Evolutionary conservation across 345 rosid genomes (phyloP).

Genomic region (Physaria fendleri): DNA sequence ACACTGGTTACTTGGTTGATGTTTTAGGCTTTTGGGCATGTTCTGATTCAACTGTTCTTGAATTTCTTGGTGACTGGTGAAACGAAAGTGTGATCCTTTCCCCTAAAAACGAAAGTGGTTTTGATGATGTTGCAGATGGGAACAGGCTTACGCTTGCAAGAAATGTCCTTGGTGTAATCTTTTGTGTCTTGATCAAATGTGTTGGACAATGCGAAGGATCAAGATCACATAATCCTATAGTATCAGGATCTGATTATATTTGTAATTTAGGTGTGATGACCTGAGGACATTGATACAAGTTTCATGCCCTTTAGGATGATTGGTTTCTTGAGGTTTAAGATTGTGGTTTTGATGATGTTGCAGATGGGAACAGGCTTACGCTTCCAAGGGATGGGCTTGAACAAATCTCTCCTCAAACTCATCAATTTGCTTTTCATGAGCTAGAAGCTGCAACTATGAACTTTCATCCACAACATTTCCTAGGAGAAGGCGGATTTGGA

Average conservation of each 20-base stretch:
- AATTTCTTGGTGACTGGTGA: too few relatives aligned
- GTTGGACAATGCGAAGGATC: too few relatives aligned
- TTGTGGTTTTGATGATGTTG: conserved; percentile 30
- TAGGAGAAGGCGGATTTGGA: conserved; percentile 99
- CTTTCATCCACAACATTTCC: conserved; percentile 79
- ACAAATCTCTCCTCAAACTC: conserved; percentile 83
- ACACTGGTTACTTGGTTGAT: too few relatives aligned
- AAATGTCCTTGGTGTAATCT: conserved; percentile 2
- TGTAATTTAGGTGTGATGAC: background rate
- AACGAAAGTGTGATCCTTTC: too few relatives aligned
- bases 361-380: conserved; percentile 68
- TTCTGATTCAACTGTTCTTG: too few relatives aligned
- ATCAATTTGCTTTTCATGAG: conserved; percentile 79
- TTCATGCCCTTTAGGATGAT: conserved; percentile 1
- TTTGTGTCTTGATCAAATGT: conserved; percentile 7
- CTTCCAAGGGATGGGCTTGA: conserved; percentile 52
- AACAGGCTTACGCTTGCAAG: too few relatives aligned
- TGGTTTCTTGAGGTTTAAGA: background rate
- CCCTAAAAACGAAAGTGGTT: too few relatives aligned
- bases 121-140: conserved; percentile 52
- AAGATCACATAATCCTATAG: conserved; percentile 21
- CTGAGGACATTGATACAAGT: conserved; percentile 1
- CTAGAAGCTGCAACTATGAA: conserved; percentile 89
- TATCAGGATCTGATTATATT: conserved; percentile 24
- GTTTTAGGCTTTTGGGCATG: conserved; percentile 9